Percentiles rank a stretch among this genome's conserved stretches.
phyloP scores from a whole-genome alignment of 192 early-diverging fungal genomes.

The Podila clonocystis region DNA sequence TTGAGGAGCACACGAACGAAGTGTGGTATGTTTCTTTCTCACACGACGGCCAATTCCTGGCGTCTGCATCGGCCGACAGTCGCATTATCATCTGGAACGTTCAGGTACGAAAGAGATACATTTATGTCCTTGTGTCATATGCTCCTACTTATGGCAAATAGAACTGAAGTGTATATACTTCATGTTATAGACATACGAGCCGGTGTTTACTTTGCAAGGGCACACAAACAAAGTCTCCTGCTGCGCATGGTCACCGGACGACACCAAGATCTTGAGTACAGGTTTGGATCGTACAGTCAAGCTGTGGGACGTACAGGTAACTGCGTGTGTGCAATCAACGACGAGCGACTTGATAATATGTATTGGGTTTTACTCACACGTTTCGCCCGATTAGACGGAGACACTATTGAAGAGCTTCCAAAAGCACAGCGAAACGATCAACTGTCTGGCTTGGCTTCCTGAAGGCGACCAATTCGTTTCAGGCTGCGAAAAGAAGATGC shows the following conservation, averaged over 20 bases:
- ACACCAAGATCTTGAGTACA: conserved; percentile 76
- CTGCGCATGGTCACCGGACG: conserved; percentile 93
- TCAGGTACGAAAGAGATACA: conserved; percentile 43
- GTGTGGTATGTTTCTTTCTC: conserved; percentile 98
- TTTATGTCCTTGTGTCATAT: too few species aligned
- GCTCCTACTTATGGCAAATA: too few species aligned
- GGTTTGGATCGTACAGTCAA: conserved; percentile 84
- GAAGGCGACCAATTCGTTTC: conserved; percentile 86
- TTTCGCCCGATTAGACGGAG: conserved; percentile 63
- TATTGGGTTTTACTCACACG: neutral
- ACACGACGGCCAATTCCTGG: conserved; percentile 85
- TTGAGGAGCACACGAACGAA: conserved; percentile 85
- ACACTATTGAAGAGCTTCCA: conserved; percentile 64
- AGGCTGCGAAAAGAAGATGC: conserved; percentile 82
- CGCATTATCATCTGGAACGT: conserved; percentile 91
- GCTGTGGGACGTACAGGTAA: conserved; percentile 83
- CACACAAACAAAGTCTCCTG: conserved; percentile 82
- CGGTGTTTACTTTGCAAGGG: conserved; percentile 63
- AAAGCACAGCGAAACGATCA: conserved; percentile 81
- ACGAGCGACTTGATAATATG: neutral
- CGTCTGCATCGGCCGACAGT: conserved; percentile 91
- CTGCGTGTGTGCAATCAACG: neutral
- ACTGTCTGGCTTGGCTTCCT: conserved; percentile 91
- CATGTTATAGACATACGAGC: conserved; percentile 61
- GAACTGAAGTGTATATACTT: neutral